These are phyloP conservation scores for Malus domestica DNA, from an alignment of 306 rosid genomes.

Conservation along the genomic window ASM211411v1 NC_041791.1:1382001-1382500, in stretches of 20 bases:
- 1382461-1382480: conserved; percentile 26
- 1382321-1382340: conserved; percentile 22
- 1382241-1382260: conserved; percentile 8
- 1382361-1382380: conserved; percentile 8
- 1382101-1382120: conserved; percentile 12
- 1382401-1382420: conserved; percentile 32
- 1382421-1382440: conserved; percentile 32
- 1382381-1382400: background rate
- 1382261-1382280: conserved; percentile 7
- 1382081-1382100: conserved; percentile 16
- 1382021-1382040: too few species aligned
- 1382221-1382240: background rate
- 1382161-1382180: conserved; percentile 24
- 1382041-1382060: too few species aligned
- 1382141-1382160: conserved; percentile 20
- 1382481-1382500: conserved; percentile 40
- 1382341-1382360: conserved; percentile 12
- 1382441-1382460: conserved; percentile 9
- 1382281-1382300: background rate
- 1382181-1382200: conserved; percentile 13
- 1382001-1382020: too few species aligned
- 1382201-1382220: background rate
- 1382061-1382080: background rate
- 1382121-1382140: conserved; percentile 11
- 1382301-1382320: conserved; percentile 24